Percentiles rank a stretch among this genome's conserved stretches.
phyloP scores from a whole-genome alignment of 2,329 filamentous ascomycete species.

The Colletotrichum tofieldiae region DNA sequence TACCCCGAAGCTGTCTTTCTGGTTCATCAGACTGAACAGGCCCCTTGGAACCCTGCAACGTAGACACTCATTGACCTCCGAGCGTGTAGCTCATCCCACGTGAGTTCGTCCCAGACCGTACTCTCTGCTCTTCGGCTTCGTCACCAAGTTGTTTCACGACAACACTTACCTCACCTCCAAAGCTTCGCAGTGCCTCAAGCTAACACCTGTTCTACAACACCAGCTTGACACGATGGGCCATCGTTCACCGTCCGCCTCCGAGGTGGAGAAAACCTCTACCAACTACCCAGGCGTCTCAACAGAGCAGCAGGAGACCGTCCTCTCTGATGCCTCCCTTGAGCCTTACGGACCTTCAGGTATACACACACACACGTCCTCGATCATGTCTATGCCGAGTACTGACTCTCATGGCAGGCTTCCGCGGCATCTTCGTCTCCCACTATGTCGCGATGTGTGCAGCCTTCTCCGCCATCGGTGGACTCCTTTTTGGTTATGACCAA shows the following conservation, averaged over 20 bases:
- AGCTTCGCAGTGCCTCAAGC: neutral
- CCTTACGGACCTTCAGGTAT: slow-evolving; percentile 48
- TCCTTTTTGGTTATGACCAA: slow-evolving; percentile 63
- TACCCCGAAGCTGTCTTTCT: neutral
- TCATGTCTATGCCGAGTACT: neutral
- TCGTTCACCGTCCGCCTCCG: slow-evolving; percentile 40
- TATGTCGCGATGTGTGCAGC: slow-evolving; percentile 51
- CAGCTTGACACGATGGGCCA: slow-evolving; percentile 20
- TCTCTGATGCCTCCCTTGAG: slow-evolving; percentile 43
- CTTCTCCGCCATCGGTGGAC: slow-evolving; percentile 48
- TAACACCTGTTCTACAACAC: neutral
- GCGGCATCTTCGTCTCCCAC: slow-evolving; percentile 50
- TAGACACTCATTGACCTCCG: neutral
- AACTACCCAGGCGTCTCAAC: slow-evolving; percentile 39
- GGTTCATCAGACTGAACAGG: slow-evolving; percentile 2
- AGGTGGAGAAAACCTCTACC: slow-evolving; percentile 41
- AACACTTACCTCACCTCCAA: neutral
- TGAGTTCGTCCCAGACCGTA: slow-evolving; percentile 25
- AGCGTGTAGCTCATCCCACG: neutral
- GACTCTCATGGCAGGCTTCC: slow-evolving; percentile 46
- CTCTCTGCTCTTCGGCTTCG: slow-evolving; percentile 3
- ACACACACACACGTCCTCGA: neutral
- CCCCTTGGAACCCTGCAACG: neutral
- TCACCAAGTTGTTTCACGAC: slow-evolving; percentile 20
- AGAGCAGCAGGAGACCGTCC: slow-evolving; percentile 46